phyloP scores from a whole-genome alignment of 192 early-diverging fungal genomes.

The Backusella parvicylindrica region DNA sequence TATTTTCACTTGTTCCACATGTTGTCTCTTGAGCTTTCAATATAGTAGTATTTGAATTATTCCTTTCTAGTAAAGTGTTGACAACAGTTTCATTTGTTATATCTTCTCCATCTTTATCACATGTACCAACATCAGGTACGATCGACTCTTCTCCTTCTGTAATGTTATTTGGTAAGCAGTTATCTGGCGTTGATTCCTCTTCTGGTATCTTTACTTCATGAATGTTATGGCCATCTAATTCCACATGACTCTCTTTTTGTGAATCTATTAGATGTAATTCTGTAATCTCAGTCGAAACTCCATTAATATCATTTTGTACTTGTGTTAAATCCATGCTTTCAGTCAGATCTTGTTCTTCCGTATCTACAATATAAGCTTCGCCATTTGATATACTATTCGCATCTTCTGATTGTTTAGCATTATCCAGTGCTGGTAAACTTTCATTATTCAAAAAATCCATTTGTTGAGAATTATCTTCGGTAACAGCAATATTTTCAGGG shows the following conservation, averaged over 20 bases:
- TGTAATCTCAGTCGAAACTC: background rate
- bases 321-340: background rate
- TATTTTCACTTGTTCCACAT: too few relatives aligned
- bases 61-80: background rate
- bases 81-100: background rate
- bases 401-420: background rate
- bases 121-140: background rate
- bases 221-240: background rate
- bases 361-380: background rate
- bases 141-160: background rate
- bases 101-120: background rate
- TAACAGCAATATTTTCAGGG: background rate
- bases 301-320: background rate
- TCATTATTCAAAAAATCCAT: too few relatives aligned
- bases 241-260: background rate
- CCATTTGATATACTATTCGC: background rate
- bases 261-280: background rate
- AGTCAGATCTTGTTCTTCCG: background rate
- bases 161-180: background rate
- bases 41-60: background rate
- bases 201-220: too few relatives aligned
- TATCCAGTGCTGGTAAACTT: background rate
- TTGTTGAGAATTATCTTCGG: background rate
- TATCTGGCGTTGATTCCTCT: background rate
- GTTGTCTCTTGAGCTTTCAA: background rate